These are phyloP conservation scores for Camellia lanceoleosa DNA, from an alignment of 148 eudicot genomes.

Conservation along the genomic window DNA sequence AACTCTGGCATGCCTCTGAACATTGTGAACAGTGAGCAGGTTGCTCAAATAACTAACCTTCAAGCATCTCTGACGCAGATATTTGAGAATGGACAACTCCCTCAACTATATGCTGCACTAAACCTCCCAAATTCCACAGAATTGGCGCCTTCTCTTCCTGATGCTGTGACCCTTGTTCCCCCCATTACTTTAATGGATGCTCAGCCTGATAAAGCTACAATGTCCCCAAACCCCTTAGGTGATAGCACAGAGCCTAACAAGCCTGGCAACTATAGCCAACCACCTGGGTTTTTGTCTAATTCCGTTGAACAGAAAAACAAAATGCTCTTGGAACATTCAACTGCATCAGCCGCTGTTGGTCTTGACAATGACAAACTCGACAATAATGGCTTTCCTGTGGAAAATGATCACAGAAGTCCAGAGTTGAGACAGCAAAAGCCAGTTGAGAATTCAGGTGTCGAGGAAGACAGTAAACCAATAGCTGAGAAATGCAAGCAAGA, in stretches of 20 bases:
- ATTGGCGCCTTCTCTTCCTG: conserved; percentile 25
- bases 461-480: conserved; percentile 21
- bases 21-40: conserved; percentile 33
- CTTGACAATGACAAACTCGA: neutral
- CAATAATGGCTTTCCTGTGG: conserved; percentile 1
- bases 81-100: conserved; percentile 44
- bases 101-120: conserved; percentile 38
- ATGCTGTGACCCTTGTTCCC: conserved; percentile 7
- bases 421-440: conserved; percentile 23
- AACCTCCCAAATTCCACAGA: conserved; percentile 23
- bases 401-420: conserved; percentile 12
- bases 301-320: conserved; percentile 6
- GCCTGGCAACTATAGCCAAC: neutral
- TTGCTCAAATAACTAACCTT: conserved; percentile 37
- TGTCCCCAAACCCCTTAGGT: conserved; percentile 26
- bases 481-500: conserved; percentile 36
- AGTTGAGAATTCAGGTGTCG: conserved; percentile 22
- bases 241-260: conserved; percentile 18
- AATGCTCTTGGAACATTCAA: conserved; percentile 11
- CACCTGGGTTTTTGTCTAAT: neutral
- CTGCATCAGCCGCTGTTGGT: conserved; percentile 15
- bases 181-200: neutral
- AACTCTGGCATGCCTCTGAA: conserved; percentile 27
- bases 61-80: conserved; percentile 44
- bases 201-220: conserved; percentile 32